Evolutionary conservation across 2,329 filamentous ascomycete genomes (phyloP), one percentile per base, ranked within the genome.

Genomic region (Phaeomoniella chlamydospora): DNA sequence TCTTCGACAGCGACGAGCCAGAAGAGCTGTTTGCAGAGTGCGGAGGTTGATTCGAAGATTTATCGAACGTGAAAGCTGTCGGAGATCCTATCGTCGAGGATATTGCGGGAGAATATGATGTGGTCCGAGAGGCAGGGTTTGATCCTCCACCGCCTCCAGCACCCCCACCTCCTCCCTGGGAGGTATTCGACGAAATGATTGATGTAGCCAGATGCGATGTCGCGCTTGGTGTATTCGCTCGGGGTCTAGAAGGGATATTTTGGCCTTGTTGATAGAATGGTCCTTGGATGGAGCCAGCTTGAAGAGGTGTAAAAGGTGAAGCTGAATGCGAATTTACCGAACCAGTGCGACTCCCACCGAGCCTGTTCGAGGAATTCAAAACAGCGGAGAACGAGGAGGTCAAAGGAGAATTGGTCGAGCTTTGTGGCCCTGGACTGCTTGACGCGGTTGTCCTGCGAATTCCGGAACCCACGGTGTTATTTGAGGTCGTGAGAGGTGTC

Each of bases 1-100:
- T 90, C 64, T 92, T 94, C 42, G 81, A 81, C 49, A 96, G 70
- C 53, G 78, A 79, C 34, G 65, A 70, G 48, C 68, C 61, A 43
- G 65, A 63, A 22, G 62, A 62, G 48, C 57, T 55, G 39, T 63
- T 57, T 33, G 61, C 58, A 43, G 57, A 52, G 37, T 53, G 49
- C 16, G 54, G 53, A 14, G 14, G 14, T 16, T n/a, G 13, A 10
- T n/a, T 36, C 29, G 53, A 46, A 50, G 59, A 50, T 58, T 70
- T 58, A 49, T 61, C 49, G 54, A 61, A 57, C 37, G 67, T 62
- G 48, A 64, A 67, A 26, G 68, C 70, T 40, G 70, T 64, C 14
- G 62, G 61, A 35, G 61, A 65, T 44, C 72, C 57, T 56, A 61
- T 59, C 55, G 62, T 73, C 47, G 67, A 61, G 39, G 69, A 69